A percentile compares a stretch with the other conserved stretches of the same genome.
These are phyloP conservation scores for Xenoacremonium recifei DNA, from an alignment of 2,329 filamentous ascomycete genomes.

Conservation along the genomic window DNA sequence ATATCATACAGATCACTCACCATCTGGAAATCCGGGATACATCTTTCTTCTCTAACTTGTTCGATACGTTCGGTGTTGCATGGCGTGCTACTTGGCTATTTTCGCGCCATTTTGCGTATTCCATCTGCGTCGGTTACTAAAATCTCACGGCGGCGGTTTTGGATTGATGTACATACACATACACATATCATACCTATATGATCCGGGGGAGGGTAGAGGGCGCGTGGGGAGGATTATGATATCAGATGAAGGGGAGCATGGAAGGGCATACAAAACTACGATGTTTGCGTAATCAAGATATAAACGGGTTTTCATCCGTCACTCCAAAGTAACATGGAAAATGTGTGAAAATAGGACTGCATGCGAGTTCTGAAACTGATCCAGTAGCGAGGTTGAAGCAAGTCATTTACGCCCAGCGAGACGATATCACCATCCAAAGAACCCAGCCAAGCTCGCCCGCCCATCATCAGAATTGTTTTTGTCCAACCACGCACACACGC, in stretches of 20 bases:
- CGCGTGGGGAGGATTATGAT: neutral
- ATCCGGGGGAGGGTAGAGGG: neutral
- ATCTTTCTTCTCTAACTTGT: neutral
- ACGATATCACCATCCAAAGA: too few relatives aligned
- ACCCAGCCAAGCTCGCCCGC: too few relatives aligned
- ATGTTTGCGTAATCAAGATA: neutral
- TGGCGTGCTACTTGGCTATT: neutral
- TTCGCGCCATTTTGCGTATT: too few relatives aligned
- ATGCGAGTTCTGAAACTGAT: too few relatives aligned
- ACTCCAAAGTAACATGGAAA: too few relatives aligned
- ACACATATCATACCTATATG: neutral
- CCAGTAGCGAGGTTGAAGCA: too few relatives aligned
- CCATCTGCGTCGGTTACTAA: too few relatives aligned
- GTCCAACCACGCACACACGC: too few relatives aligned
- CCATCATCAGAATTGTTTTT: too few relatives aligned
- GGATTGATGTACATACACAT: neutral
- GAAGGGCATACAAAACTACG: neutral
- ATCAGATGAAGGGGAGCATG: neutral
- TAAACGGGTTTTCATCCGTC: neutral
- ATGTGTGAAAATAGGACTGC: too few relatives aligned
- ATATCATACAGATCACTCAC: neutral
- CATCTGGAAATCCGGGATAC: neutral
- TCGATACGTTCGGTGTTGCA: neutral
- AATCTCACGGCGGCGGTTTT: neutral
- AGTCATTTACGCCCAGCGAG: too few relatives aligned